Conservation (phyloP, 257 asterid genomes). For the Fraxinus cuspidata region DNA sequence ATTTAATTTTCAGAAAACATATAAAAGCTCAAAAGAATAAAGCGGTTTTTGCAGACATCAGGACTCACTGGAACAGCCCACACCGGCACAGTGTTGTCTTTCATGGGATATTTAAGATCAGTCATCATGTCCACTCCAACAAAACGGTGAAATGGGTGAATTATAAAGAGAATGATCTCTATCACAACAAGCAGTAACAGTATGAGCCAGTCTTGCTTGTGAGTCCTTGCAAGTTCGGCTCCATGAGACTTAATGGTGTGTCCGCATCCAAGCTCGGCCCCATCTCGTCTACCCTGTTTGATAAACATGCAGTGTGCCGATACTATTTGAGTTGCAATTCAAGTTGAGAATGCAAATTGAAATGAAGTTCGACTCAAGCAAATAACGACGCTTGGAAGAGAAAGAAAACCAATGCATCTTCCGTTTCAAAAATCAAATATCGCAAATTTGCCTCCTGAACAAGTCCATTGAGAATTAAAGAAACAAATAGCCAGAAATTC, state of each 20-base stretch:
- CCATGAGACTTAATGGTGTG: slow-evolving; percentile 78
- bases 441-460: background rate
- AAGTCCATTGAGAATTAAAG: background rate
- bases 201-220: slow-evolving; percentile 79
- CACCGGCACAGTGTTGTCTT: slow-evolving; percentile 72
- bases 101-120: slow-evolving; percentile 79
- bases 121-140: slow-evolving; percentile 75
- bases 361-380: background rate
- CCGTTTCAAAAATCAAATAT: background rate
- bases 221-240: slow-evolving; percentile 51
- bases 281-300: slow-evolving; percentile 42
- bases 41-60: no score
- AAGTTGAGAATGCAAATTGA: no score
- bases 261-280: slow-evolving; percentile 44
- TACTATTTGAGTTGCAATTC: background rate
- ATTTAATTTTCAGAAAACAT: no score
- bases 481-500: no score
- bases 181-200: slow-evolving; percentile 56
- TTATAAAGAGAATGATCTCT: slow-evolving; percentile 46
- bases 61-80: slow-evolving; percentile 89
- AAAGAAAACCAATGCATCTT: no score
- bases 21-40: no score
- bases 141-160: slow-evolving; percentile 69
- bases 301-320: background rate
- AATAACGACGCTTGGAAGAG: background rate